Conservation (phyloP, 2,329 filamentous ascomycete genomes). For the Trichophyton benhamiae region DNA sequence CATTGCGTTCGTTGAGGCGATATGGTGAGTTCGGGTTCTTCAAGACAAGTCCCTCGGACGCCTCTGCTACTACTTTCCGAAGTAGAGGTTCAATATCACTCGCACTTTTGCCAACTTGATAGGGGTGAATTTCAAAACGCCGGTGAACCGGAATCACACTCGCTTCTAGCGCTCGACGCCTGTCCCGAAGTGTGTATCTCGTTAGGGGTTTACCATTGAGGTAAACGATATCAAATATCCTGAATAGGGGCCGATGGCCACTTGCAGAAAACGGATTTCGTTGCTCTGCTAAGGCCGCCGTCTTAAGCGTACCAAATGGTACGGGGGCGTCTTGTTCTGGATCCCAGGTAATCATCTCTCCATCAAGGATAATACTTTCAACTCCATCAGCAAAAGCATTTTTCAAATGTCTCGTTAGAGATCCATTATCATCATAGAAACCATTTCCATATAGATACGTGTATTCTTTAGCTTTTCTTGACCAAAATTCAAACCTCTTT, state of each 20-base stretch:
- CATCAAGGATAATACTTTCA: conserved; percentile 79
- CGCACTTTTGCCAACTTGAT: conserved; percentile 52
- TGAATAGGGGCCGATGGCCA: conserved; percentile 63
- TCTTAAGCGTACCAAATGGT: conserved; percentile 85
- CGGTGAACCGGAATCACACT: conserved; percentile 59
- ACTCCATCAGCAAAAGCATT: conserved; percentile 67
- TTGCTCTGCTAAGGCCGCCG: conserved; percentile 69
- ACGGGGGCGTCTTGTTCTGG: conserved; percentile 72
- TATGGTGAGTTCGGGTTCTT: conserved; percentile 89
- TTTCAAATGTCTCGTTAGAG: conserved; percentile 67
- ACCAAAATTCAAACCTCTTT: conserved; percentile 75
- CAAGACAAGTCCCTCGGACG: conserved; percentile 79
- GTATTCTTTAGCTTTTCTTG: conserved; percentile 90
- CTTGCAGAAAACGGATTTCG: conserved; percentile 52
- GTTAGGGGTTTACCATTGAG: conserved; percentile 73
- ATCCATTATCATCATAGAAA: conserved; percentile 59
- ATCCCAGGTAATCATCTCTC: conserved; percentile 99
- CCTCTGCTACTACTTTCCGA: conserved; percentile 70
- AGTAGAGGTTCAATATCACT: conserved; percentile 68
- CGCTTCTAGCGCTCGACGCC: conserved; percentile 59
- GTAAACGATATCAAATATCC: conserved; percentile 83
- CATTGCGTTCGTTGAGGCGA: conserved; percentile 74
- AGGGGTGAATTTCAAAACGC: conserved; percentile 70
- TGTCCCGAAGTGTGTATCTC: conserved; percentile 68
- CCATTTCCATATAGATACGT: conserved; percentile 81